Evolutionary conservation across 2,329 filamentous ascomycete genomes (phyloP).

Genomic region (Iodosphaeria phyllophila): DNA sequence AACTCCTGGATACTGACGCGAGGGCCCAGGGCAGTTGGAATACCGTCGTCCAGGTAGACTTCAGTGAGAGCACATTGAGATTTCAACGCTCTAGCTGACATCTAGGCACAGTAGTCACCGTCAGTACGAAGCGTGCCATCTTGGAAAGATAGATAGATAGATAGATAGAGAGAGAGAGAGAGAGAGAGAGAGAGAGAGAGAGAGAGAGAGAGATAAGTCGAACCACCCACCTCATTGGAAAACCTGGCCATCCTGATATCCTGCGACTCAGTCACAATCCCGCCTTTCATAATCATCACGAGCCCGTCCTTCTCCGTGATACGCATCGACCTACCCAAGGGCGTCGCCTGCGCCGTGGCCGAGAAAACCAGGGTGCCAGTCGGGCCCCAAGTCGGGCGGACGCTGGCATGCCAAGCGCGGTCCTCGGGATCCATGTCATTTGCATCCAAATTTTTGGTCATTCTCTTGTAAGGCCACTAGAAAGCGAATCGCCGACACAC

Average conservation of each 20-base stretch:
- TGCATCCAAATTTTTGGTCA: slow-evolving; percentile 43
- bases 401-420: slow-evolving; percentile 48
- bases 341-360: slow-evolving; percentile 18
- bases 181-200: no score
- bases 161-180: no score
- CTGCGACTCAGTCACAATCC: slow-evolving; percentile 42
- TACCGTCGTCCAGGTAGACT: slow-evolving; percentile 31
- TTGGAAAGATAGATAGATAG: no score
- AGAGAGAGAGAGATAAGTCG: no score
- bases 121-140: slow-evolving; percentile 2
- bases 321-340: slow-evolving; percentile 11
- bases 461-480: slow-evolving; percentile 81
- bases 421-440: slow-evolving; percentile 43
- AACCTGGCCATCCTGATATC: slow-evolving; percentile 49
- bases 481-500: slow-evolving; percentile 18
- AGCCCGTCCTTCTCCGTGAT: slow-evolving; percentile 23
- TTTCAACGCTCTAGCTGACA: slow-evolving; percentile 32
- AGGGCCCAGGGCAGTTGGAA: slow-evolving; percentile 38
- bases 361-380: slow-evolving; percentile 54
- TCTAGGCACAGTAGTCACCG: slow-evolving; percentile 18
- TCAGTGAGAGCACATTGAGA: slow-evolving; percentile 36
- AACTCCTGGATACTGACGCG: slow-evolving; percentile 30
- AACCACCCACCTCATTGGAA: slow-evolving; percentile 32
- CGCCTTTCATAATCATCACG: slow-evolving; percentile 32
- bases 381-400: slow-evolving; percentile 65